Conservation (phyloP, 179 eudicot species). For the Corrigiola litoralis region DNA sequence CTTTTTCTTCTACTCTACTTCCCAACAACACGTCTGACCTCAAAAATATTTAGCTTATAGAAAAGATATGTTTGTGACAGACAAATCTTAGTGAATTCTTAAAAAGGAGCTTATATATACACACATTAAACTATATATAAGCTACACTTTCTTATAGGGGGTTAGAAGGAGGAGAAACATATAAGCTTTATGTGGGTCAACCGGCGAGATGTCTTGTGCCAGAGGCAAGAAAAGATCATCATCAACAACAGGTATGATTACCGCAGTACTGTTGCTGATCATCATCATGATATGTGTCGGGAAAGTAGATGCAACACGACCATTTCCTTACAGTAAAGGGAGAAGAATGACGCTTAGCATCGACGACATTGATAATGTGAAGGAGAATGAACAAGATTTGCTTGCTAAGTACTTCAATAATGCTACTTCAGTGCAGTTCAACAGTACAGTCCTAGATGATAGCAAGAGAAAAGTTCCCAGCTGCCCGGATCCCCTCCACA, state of each 20-base stretch:
- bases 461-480: slow-evolving; percentile 62
- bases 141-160: not conserved
- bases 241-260: not conserved
- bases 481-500: slow-evolving; percentile 85
- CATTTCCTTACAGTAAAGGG: slow-evolving; percentile 19
- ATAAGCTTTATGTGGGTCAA: slow-evolving; percentile 44
- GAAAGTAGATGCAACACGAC: slow-evolving; percentile 36
- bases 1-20: not conserved
- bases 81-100: too few relatives aligned
- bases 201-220: slow-evolving; percentile 42
- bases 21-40: slow-evolving; percentile 9
- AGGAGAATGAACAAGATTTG: slow-evolving; percentile 14
- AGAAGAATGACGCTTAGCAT: not conserved
- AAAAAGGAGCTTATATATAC: too few relatives aligned
- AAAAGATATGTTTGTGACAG: too few relatives aligned
- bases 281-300: slow-evolving; percentile 27
- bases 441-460: slow-evolving; percentile 24
- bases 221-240: slow-evolving; percentile 26
- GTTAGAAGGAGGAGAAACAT: not conserved
- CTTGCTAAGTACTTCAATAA: slow-evolving; percentile 33
- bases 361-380: not conserved
- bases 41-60: not conserved
- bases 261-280: slow-evolving; percentile 26
- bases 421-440: slow-evolving; percentile 27
- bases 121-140: too few relatives aligned